phyloP scores from a whole-genome alignment of 352 stramenopile species.

The Pythium myriotylum region DNA sequence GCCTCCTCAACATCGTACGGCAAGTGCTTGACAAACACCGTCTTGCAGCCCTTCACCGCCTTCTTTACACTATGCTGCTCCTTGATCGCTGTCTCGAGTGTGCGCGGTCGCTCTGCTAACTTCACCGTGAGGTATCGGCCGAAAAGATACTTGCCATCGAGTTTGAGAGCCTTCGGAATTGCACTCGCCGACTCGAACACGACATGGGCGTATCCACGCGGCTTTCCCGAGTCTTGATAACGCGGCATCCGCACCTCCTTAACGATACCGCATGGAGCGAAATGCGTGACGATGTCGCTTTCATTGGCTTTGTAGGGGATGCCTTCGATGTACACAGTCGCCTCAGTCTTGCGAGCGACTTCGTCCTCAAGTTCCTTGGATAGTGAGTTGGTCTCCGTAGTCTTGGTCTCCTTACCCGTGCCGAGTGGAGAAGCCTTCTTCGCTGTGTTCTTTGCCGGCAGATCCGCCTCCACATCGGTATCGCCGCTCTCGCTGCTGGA shows the following conservation, averaged over 20 bases:
- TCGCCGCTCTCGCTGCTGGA: too few relatives aligned
- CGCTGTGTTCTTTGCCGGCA: constrained; percentile 33
- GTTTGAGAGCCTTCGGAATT: constrained; percentile 78
- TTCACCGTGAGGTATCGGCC: constrained; percentile 91
- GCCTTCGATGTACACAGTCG: constrained; percentile 94
- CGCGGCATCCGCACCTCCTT: constrained; percentile 93
- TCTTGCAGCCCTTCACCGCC: constrained; percentile 84
- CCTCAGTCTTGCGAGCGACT: constrained; percentile 74
- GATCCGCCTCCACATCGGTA: too few relatives aligned
- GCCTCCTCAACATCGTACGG: constrained; percentile 89
- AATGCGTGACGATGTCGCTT: constrained; percentile 91
- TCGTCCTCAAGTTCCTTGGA: constrained; percentile 50
- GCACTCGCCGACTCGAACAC: constrained; percentile 85
- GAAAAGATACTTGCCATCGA: constrained; percentile 90
- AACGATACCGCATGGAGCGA: constrained; percentile 86
- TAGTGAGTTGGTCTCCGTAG: constrained; percentile 19
- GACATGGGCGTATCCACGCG: constrained; percentile 92
- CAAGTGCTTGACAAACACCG: constrained; percentile 87
- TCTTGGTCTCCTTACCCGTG: constrained; percentile 29
- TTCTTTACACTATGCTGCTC: constrained; percentile 74
- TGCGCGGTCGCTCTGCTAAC: constrained; percentile 69
- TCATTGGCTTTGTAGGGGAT: constrained; percentile 93
- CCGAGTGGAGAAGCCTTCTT: constrained; percentile 60
- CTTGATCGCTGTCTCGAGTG: constrained; percentile 67
- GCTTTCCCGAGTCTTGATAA: constrained; percentile 91